phyloP scores from a whole-genome alignment of 140 eudicot genomes.

The Bidens hawaiensis region DNA sequence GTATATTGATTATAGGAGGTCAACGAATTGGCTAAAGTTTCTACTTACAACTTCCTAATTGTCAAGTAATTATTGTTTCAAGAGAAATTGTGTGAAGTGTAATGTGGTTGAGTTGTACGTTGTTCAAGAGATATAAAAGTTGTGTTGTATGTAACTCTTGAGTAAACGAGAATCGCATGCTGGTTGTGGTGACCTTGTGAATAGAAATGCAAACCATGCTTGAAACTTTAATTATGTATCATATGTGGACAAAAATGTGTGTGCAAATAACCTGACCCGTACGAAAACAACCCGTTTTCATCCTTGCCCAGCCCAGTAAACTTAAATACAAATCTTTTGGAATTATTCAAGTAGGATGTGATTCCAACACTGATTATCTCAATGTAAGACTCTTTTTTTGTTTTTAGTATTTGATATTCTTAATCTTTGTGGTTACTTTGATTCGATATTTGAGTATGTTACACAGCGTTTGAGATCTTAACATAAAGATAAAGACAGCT shows the following conservation, averaged over 20 bases:
- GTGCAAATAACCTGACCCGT: background rate
- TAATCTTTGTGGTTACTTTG: background rate
- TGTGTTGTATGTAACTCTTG: no score
- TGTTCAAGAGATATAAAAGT: no score
- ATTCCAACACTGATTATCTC: constrained; percentile 24
- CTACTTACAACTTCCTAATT: no score
- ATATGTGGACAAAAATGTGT: background rate
- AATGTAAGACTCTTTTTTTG: constrained; percentile 23
- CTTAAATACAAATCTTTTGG: background rate
- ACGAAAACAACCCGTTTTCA: background rate
- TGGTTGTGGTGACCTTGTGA: no score
- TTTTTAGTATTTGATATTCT: background rate
- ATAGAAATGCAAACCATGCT: no score
- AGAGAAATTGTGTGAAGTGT: no score
- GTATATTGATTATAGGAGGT: no score
- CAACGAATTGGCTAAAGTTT: no score
- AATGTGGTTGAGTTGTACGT: no score
- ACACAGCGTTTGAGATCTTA: background rate
- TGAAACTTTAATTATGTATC: background rate
- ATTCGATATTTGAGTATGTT: background rate
- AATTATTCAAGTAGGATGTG: constrained; percentile 27
- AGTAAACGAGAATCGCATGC: no score
- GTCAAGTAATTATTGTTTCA: no score
- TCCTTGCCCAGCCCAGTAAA: background rate
- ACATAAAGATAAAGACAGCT: no score